These are phyloP conservation scores for Knufia fluminis DNA, from an alignment of 2,329 filamentous ascomycete species.

Conservation along the genomic window DNA sequence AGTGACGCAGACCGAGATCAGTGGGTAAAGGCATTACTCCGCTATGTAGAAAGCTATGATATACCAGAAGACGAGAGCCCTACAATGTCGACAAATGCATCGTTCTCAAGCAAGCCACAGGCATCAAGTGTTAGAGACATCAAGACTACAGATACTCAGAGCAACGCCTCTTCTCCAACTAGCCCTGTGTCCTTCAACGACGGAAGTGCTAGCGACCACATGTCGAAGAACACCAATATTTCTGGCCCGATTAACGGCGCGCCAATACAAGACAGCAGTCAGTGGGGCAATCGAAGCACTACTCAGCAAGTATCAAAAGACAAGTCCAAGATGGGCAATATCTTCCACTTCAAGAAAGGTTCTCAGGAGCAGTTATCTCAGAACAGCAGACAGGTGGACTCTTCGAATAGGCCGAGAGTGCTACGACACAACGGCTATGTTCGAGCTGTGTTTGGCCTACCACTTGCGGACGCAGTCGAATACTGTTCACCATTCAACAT, in stretches of 20 bases:
- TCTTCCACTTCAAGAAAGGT: slow-evolving; percentile 21
- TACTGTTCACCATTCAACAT: slow-evolving; percentile 64
- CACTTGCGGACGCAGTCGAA: slow-evolving; percentile 76
- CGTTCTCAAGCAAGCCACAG: background rate
- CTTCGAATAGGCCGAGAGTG: background rate
- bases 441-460: slow-evolving; percentile 72
- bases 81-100: slow-evolving; percentile 4
- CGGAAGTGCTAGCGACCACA: slow-evolving; percentile 17
- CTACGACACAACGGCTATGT: slow-evolving; percentile 26
- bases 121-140: background rate
- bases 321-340: slow-evolving; percentile 18
- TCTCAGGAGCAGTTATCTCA: slow-evolving; percentile 16
- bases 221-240: slow-evolving; percentile 45
- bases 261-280: slow-evolving; percentile 70
- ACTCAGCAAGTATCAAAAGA: slow-evolving; percentile 3
- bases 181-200: slow-evolving; percentile 27
- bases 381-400: background rate
- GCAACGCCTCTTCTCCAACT: slow-evolving; percentile 28
- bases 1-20: slow-evolving; percentile 85
- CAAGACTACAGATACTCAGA: slow-evolving; percentile 12
- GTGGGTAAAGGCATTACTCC: slow-evolving; percentile 84
- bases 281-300: slow-evolving; percentile 68
- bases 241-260: slow-evolving; percentile 78
- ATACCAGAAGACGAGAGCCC: slow-evolving; percentile 26
- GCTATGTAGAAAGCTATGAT: slow-evolving; percentile 74